These are phyloP conservation scores for Solidago caesia DNA, from an alignment of 129 eudicot genomes.

Conservation along the genomic window DNA sequence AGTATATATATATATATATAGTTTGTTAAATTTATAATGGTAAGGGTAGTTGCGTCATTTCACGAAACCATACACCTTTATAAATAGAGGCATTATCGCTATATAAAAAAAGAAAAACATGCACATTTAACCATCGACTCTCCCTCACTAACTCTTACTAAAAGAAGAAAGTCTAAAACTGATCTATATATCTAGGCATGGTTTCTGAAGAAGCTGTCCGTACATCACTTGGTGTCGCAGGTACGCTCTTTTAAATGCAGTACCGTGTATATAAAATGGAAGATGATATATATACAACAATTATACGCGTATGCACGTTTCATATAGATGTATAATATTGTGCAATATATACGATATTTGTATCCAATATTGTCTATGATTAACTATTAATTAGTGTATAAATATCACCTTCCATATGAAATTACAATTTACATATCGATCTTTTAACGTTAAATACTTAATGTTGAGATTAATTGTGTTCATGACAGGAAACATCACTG, in stretches of 20 bases:
- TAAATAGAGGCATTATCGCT: constrained; percentile 1
- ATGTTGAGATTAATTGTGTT: constrained; percentile 5
- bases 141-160: not conserved
- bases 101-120: not conserved
- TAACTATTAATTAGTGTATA: no score
- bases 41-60: constrained; percentile 24
- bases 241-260: constrained; percentile 20
- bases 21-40: not conserved
- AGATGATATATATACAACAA: not conserved
- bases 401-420: no score
- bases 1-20: no score
- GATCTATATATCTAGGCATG: constrained; percentile 31
- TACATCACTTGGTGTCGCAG: constrained; percentile 51
- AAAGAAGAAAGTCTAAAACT: not conserved
- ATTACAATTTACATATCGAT: not conserved
- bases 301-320: no score
- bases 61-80: not conserved
- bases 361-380: no score
- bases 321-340: no score
- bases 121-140: not conserved
- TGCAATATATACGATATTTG: no score
- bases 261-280: not conserved
- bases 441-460: not conserved
- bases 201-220: constrained; percentile 45
- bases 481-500: constrained; percentile 52